A percentile compares a stretch with the other conserved stretches of the same genome.
Conservation (phyloP, 2,329 filamentous ascomycete species). For the Magnaporthiopsis poae region DNA sequence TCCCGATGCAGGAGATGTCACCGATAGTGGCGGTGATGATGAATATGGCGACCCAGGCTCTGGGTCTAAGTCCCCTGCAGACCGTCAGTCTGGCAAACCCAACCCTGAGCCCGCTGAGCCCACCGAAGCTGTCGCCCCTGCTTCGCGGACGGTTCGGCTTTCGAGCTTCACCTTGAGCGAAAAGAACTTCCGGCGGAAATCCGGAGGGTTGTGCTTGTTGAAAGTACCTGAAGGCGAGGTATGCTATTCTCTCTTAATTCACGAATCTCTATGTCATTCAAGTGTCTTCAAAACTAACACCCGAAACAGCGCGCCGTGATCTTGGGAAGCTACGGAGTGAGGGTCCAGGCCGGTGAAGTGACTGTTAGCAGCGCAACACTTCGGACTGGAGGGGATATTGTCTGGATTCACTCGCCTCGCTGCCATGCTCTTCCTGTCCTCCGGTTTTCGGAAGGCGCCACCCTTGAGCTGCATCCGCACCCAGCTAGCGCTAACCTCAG, state of each 20-base stretch:
- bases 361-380: slow-evolving; percentile 58
- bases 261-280: not conserved
- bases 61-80: not conserved
- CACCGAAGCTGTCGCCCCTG: slow-evolving; percentile 10
- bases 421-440: slow-evolving; percentile 63
- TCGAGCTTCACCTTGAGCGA: slow-evolving; percentile 37
- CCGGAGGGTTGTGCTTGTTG: slow-evolving; percentile 31
- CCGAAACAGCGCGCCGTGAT: slow-evolving; percentile 46
- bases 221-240: slow-evolving; percentile 42
- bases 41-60: not conserved
- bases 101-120: slow-evolving; percentile 17
- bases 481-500: slow-evolving; percentile 38
- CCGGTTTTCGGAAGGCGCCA: slow-evolving; percentile 38
- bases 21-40: not conserved
- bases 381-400: slow-evolving; percentile 28
- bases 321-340: slow-evolving; percentile 59
- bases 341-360: slow-evolving; percentile 50
- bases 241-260: slow-evolving; percentile 6
- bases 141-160: slow-evolving; percentile 21
- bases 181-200: slow-evolving; percentile 31
- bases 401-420: slow-evolving; percentile 55
- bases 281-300: slow-evolving; percentile 11
- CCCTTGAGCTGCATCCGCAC: slow-evolving; percentile 47
- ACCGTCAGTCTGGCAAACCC: not conserved
- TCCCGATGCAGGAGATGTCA: not conserved